These are phyloP conservation scores for Russula griseocarnosa DNA, from an alignment of 768 basidiomycete genomes.

Conservation along the genomic window DNA sequence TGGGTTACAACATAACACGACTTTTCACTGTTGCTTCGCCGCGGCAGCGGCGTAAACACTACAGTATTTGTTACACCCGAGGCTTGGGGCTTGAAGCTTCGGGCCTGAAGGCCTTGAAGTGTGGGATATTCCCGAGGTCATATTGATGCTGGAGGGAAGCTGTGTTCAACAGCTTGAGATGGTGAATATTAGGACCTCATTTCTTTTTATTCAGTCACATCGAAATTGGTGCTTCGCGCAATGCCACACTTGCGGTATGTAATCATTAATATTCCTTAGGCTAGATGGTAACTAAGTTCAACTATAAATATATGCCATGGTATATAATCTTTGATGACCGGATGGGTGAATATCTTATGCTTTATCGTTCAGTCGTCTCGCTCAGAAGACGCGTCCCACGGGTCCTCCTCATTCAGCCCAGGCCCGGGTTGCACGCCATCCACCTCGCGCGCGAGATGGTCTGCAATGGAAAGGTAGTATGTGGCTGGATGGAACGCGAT, in stretches of 20 bases:
- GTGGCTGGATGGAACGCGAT: constrained; percentile 90
- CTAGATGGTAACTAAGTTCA: constrained; percentile 4
- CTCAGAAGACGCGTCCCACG: constrained; percentile 30
- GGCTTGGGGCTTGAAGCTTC: no score
- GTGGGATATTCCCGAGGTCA: no score
- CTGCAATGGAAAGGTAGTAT: constrained; percentile 82
- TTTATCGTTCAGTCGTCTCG: constrained; percentile 9
- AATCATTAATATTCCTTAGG: neutral
- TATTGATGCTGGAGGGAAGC: no score
- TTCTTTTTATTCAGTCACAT: neutral
- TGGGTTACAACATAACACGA: no score
- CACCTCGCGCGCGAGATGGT: constrained; percentile 72
- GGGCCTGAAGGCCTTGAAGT: no score
- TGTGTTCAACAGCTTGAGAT: no score
- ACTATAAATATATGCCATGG: constrained; percentile 5
- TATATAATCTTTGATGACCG: neutral
- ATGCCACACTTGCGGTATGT: neutral
- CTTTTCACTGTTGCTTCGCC: no score
- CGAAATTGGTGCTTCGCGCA: neutral
- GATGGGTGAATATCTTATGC: neutral
- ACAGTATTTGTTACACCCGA: no score
- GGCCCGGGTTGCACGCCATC: constrained; percentile 46
- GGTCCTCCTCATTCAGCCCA: constrained; percentile 23
- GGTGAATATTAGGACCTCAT: no score
- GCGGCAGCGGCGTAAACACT: no score